Conservation (phyloP, 768 basidiomycete genomes). For the Tylopilus plumbeoviolaceoides region DNA sequence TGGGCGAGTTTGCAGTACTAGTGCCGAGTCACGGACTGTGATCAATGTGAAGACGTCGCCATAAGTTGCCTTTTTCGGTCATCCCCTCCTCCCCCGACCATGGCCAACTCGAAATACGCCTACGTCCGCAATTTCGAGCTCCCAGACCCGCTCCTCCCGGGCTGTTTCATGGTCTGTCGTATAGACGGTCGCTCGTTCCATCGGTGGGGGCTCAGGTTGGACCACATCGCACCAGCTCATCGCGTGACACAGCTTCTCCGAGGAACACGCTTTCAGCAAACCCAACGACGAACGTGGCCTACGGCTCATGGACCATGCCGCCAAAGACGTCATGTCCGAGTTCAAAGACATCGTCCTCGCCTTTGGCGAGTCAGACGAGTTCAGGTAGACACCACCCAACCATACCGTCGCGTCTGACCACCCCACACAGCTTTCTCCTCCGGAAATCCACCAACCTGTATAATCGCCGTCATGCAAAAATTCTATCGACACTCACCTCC, state of each 20-base stretch:
- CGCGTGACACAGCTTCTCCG: slow-evolving; percentile 63
- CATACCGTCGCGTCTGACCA: not conserved
- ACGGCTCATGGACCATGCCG: slow-evolving; percentile 89
- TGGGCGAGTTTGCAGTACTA: not conserved
- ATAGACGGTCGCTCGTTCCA: slow-evolving; percentile 95
- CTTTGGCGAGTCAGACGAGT: slow-evolving; percentile 98
- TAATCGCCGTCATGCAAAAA: slow-evolving; percentile 84
- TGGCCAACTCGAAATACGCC: slow-evolving; percentile 92
- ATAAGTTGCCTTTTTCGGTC: slow-evolving; percentile 17
- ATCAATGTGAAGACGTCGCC: slow-evolving; percentile 17
- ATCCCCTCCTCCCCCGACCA: slow-evolving; percentile 26
- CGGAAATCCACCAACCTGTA: slow-evolving; percentile 71
- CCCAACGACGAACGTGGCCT: slow-evolving; percentile 91
- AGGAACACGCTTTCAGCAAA: slow-evolving; percentile 76
- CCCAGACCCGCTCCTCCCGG: slow-evolving; percentile 79
- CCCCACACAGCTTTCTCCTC: slow-evolving; percentile 70
- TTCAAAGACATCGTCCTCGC: slow-evolving; percentile 81
- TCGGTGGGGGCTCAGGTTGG: slow-evolving; percentile 46
- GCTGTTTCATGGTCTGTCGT: slow-evolving; percentile 79
- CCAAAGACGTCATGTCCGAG: slow-evolving; percentile 73
- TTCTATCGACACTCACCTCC: slow-evolving; percentile 77
- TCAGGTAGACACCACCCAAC: slow-evolving; percentile 52
- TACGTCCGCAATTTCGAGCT: slow-evolving; percentile 91
- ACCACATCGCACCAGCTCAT: not conserved
- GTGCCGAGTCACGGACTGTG: not conserved